Conservation (phyloP, 768 basidiomycete genomes). For the Lentinula lateritia region DNA sequence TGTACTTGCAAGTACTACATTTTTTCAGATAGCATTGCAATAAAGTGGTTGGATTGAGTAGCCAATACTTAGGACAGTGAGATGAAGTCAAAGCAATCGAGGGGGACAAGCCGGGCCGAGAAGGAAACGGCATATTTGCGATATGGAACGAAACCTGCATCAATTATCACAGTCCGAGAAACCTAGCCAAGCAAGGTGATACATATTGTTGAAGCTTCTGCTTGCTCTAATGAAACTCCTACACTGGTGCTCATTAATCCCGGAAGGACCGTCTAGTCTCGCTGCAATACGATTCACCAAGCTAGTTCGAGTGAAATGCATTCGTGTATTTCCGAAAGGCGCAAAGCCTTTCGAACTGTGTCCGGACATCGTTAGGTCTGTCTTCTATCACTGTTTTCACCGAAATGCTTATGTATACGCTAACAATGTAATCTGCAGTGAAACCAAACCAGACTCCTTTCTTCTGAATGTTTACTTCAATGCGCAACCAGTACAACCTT, state of each 20-base stretch:
- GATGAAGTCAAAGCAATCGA: too few relatives aligned
- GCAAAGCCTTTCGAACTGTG: constrained; percentile 54
- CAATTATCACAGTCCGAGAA: too few relatives aligned
- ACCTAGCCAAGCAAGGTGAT: too few relatives aligned
- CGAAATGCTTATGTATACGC: background rate
- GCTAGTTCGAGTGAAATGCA: constrained; percentile 60
- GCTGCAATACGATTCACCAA: constrained; percentile 69
- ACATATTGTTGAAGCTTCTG: background rate
- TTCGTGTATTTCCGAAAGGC: constrained; percentile 67
- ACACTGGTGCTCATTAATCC: constrained; percentile 63
- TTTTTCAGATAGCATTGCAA: too few relatives aligned
- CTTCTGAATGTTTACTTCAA: constrained; percentile 75
- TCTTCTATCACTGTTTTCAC: constrained; percentile 1
- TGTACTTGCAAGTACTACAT: too few relatives aligned
- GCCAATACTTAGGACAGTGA: too few relatives aligned
- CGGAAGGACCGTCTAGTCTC: constrained; percentile 49
- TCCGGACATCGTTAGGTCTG: constrained; percentile 61
- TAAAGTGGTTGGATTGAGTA: too few relatives aligned
- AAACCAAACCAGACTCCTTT: constrained; percentile 70
- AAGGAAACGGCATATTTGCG: too few relatives aligned
- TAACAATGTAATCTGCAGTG: constrained; percentile 27
- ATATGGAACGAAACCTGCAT: too few relatives aligned
- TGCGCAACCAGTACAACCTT: constrained; percentile 44
- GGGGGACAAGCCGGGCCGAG: too few relatives aligned
- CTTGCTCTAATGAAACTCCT: constrained; percentile 43